Evolutionary conservation across 352 stramenopile species (phyloP).

Genomic region (Peronospora destructor): DNA sequence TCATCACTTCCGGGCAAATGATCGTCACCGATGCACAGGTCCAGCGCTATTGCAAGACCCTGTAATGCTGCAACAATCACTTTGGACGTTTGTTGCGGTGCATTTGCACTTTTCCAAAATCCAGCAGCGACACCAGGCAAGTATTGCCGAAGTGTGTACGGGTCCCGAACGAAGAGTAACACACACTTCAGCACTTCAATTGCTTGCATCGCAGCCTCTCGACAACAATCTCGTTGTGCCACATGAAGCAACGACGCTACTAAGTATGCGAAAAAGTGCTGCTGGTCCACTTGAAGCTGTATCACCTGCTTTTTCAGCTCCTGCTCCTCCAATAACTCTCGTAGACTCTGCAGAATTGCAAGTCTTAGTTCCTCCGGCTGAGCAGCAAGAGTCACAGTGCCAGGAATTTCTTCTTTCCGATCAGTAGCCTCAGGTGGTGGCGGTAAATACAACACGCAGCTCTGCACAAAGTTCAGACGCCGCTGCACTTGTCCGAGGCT

Average conservation of each 20-base stretch:
- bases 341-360: constrained; percentile 39
- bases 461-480: constrained; percentile 44
- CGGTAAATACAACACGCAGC: constrained; percentile 51
- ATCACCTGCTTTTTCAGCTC: constrained; percentile 12
- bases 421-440: constrained; percentile 24
- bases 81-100: constrained; percentile 59
- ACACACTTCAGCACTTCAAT: constrained; percentile 38
- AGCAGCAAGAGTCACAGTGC: constrained; percentile 10
- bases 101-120: constrained; percentile 58
- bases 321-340: constrained; percentile 25
- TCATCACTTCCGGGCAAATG: constrained; percentile 5
- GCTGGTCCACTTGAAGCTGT: constrained; percentile 28
- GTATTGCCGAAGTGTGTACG: constrained; percentile 47
- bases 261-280: constrained; percentile 67
- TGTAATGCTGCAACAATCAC: constrained; percentile 52
- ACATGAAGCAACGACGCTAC: constrained; percentile 58
- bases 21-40: constrained; percentile 31
- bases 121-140: constrained; percentile 58
- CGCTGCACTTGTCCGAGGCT: constrained; percentile 12
- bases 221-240: constrained; percentile 42
- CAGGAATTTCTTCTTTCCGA: constrained; percentile 11
- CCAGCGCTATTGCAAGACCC: constrained; percentile 37
- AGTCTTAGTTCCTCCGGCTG: constrained; percentile 62
- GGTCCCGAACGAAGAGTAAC: constrained; percentile 34
- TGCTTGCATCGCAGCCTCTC: constrained; percentile 30